phyloP scores from a whole-genome alignment of 208 protist genomes.

The Porcisia hertigi region DNA sequence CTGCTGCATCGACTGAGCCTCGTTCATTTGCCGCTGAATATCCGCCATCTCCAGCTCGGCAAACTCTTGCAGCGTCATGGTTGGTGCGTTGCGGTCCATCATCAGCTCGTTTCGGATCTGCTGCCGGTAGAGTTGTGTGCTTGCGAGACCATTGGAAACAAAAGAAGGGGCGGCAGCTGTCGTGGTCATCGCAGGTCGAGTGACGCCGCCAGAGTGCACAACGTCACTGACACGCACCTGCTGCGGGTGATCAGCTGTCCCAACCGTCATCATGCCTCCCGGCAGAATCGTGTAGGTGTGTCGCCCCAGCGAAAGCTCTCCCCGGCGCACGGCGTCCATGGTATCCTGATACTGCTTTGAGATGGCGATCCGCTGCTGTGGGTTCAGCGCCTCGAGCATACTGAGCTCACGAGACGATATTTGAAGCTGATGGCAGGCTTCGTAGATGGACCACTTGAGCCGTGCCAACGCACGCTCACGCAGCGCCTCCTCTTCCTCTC shows the following conservation, averaged over 20 bases:
- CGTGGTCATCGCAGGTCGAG: not conserved
- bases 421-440: constrained; percentile 81
- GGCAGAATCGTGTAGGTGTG: constrained; percentile 90
- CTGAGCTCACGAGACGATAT: constrained; percentile 71
- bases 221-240: constrained; percentile 32
- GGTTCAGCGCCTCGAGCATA: constrained; percentile 69
- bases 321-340: constrained; percentile 69
- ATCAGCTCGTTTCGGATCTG: constrained; percentile 75
- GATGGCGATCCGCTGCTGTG: constrained; percentile 60
- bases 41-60: constrained; percentile 84
- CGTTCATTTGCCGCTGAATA: constrained; percentile 73
- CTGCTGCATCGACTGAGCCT: constrained; percentile 39
- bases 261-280: constrained; percentile 67
- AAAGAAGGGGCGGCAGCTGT: constrained; percentile 7
- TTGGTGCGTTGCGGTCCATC: constrained; percentile 80
- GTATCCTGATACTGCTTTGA: constrained; percentile 67
- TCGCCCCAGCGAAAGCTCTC: constrained; percentile 67
- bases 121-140: constrained; percentile 64
- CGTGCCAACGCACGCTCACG: constrained; percentile 67
- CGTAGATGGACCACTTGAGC: constrained; percentile 75
- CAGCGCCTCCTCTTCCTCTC: constrained; percentile 83
- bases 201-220: constrained; percentile 18
- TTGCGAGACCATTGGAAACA: constrained; percentile 10
- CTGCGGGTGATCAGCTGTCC: constrained; percentile 54
- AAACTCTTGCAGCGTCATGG: constrained; percentile 88